Percentiles rank a stretch among this genome's conserved stretches.
Evolutionary conservation across 257 asterid genomes (phyloP).

Genomic region (Lavandula angustifolia): DNA sequence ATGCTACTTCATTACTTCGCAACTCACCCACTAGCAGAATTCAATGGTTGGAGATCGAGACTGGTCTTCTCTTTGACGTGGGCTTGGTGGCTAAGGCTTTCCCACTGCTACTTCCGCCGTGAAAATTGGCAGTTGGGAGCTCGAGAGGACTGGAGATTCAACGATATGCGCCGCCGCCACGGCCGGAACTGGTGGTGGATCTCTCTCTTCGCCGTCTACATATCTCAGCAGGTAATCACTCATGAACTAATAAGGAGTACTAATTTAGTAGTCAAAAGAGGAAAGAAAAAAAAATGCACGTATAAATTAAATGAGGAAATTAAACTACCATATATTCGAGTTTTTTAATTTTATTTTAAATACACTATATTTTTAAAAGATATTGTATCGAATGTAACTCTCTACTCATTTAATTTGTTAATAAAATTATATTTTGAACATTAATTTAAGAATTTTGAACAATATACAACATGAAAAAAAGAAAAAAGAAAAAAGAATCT

Average conservation of each 20-base stretch:
- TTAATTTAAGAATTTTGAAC: too few species aligned
- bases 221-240: slow-evolving; percentile 69
- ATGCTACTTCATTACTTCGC: slow-evolving; percentile 65
- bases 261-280: too few species aligned
- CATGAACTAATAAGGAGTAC: not conserved
- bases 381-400: too few species aligned
- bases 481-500: too few species aligned
- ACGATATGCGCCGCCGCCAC: slow-evolving; percentile 64
- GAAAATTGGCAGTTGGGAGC: slow-evolving; percentile 96
- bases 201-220: slow-evolving; percentile 78
- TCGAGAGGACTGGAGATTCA: slow-evolving; percentile 88
- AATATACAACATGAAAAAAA: too few species aligned
- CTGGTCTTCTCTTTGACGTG: slow-evolving; percentile 55
- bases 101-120: slow-evolving; percentile 89
- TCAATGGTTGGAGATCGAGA: slow-evolving; percentile 61
- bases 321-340: too few species aligned
- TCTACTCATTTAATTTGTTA: too few species aligned
- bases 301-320: too few species aligned
- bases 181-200: slow-evolving; percentile 86
- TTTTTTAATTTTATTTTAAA: too few species aligned
- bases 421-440: too few species aligned
- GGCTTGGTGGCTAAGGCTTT: slow-evolving; percentile 78
- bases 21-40: slow-evolving; percentile 56
- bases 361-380: too few species aligned
- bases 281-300: too few species aligned